These are phyloP conservation scores for Themeda triandra DNA, from an alignment of 176 grass and related monocot species.

Conservation along the genomic window DNA sequence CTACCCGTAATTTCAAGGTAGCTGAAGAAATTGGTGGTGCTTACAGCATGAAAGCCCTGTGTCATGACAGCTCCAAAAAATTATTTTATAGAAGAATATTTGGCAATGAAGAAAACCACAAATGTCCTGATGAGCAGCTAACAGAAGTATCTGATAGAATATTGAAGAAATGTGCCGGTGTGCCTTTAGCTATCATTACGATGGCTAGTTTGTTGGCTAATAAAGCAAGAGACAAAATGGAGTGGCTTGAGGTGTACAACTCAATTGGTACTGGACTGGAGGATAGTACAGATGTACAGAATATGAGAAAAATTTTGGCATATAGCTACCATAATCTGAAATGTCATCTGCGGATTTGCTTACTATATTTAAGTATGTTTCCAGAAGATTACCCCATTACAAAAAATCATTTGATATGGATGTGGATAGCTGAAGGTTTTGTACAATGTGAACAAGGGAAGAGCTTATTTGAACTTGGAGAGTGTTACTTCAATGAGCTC, in stretches of 20 bases:
- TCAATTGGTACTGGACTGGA: background rate
- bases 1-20: background rate
- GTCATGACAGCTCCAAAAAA: background rate
- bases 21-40: background rate
- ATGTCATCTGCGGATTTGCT: background rate
- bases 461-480: background rate
- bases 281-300: background rate
- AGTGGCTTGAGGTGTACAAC: background rate
- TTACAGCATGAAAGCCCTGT: background rate
- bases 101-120: background rate
- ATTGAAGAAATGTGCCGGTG: slow-evolving; percentile 9
- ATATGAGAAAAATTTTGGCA: slow-evolving; percentile 15
- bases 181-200: slow-evolving; percentile 16
- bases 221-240: background rate
- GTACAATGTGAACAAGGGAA: background rate
- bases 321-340: background rate
- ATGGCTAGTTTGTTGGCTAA: slow-evolving; percentile 2
- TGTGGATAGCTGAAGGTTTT: slow-evolving; percentile 9
- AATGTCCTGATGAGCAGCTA: background rate
- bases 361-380: background rate
- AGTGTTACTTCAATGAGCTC: background rate
- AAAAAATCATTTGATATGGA: background rate
- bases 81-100: background rate
- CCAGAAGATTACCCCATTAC: background rate
- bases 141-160: background rate